Percentiles rank a stretch among this genome's conserved stretches.
phyloP scores from a whole-genome alignment of 495 filamentous ascomycete genomes.

The Aspergillus indologenus region DNA sequence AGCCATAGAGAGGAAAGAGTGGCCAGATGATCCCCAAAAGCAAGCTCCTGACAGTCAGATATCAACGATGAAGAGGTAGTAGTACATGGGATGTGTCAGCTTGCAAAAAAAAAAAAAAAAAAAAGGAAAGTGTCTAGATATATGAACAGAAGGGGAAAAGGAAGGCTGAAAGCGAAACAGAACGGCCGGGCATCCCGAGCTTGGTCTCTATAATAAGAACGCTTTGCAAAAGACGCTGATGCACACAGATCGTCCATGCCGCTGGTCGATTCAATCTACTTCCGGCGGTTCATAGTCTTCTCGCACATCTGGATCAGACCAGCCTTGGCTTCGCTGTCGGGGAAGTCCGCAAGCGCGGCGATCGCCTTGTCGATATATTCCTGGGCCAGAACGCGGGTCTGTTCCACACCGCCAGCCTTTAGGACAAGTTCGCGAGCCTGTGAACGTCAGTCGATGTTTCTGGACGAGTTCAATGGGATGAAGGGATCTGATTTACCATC shows the following conservation, averaged over 20 bases:
- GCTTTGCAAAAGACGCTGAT: neutral
- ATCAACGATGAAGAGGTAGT: neutral
- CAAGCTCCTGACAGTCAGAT: neutral
- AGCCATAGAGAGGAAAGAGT: neutral
- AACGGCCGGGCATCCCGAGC: no score
- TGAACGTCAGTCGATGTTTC: constrained; percentile 8
- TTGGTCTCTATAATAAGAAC: neutral
- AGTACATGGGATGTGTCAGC: neutral
- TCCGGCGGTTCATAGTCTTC: constrained; percentile 85
- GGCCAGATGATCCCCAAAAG: neutral
- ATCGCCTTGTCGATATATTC: constrained; percentile 90
- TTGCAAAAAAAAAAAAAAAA: neutral
- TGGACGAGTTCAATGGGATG: neutral
- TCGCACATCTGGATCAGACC: constrained; percentile 90
- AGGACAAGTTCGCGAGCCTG: constrained; percentile 84
- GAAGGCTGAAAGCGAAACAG: neutral
- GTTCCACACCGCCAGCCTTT: constrained; percentile 79
- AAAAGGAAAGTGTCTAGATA: neutral
- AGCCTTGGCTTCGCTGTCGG: constrained; percentile 86
- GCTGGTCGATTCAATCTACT: constrained; percentile 47
- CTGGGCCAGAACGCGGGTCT: constrained; percentile 83
- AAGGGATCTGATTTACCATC: constrained; percentile 52
- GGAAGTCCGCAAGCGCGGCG: constrained; percentile 74
- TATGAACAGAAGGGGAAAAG: neutral
- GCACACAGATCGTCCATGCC: neutral